Evolutionary conservation across 1,139 yeast species (phyloP).

Genomic region (Candida albicans): DNA sequence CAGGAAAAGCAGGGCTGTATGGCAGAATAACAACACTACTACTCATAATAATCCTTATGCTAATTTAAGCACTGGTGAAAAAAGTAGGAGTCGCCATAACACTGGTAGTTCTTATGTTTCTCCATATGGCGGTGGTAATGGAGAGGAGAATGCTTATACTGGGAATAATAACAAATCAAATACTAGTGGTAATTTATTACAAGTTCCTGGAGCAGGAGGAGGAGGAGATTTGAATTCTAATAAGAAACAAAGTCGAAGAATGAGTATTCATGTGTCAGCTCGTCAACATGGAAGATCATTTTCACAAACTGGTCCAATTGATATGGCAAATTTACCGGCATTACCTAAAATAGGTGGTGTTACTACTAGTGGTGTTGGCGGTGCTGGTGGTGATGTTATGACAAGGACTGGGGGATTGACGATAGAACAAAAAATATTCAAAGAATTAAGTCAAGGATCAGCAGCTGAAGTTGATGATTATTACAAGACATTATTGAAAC

Average conservation of each 20-base stretch:
- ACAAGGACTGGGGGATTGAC: too few relatives aligned
- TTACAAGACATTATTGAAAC: constrained; percentile 54
- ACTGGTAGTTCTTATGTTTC: background rate
- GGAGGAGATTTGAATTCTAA: constrained; percentile 16
- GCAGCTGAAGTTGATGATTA: constrained; percentile 75
- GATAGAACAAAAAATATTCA: constrained; percentile 43
- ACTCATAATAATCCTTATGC: constrained; percentile 37
- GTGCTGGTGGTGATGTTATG: too few relatives aligned
- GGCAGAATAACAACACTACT: constrained; percentile 28
- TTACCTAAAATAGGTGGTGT: constrained; percentile 31
- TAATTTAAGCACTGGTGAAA: constrained; percentile 14
- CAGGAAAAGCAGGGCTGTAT: constrained; percentile 48
- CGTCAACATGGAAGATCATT: constrained; percentile 33
- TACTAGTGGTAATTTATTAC: constrained; percentile 6
- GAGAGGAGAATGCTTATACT: background rate
- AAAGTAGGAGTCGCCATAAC: constrained; percentile 5
- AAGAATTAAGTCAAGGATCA: constrained; percentile 61
- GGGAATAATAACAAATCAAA: background rate
- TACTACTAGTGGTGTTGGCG: too few relatives aligned
- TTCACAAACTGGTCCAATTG: constrained; percentile 24
- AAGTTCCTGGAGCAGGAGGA: constrained; percentile 19
- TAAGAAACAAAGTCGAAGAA: constrained; percentile 34
- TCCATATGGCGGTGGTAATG: constrained; percentile 1
- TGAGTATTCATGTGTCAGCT: constrained; percentile 48
- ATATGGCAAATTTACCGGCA: constrained; percentile 37